phyloP scores from a whole-genome alignment of 2,329 filamentous ascomycete species.

The Calonectria pseudoturangicola region DNA sequence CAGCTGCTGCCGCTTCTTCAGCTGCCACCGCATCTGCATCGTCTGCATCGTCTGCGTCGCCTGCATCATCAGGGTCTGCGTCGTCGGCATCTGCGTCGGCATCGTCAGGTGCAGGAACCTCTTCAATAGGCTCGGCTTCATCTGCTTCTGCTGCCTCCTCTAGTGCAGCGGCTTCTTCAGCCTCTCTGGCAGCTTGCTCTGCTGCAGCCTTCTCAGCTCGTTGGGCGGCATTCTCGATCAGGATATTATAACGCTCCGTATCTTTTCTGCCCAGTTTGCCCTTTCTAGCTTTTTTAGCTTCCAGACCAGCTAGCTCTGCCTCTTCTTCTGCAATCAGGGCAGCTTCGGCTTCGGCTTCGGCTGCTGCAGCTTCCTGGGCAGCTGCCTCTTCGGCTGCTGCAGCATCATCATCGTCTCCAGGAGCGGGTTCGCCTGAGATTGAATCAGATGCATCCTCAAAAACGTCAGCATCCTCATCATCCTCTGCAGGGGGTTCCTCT shows the following conservation, averaged over 20 bases:
- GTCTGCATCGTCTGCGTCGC: too few species aligned
- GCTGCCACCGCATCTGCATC: conserved; percentile 24
- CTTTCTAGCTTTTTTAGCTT: conserved; percentile 71
- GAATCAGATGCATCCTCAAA: conserved; percentile 36
- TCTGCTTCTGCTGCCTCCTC: conserved; percentile 57
- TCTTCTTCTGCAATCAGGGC: conserved; percentile 51
- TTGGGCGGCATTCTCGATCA: conserved; percentile 59
- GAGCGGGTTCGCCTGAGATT: conserved; percentile 20
- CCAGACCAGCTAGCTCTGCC: conserved; percentile 63
- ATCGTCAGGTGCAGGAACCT: conserved; percentile 33
- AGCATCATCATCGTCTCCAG: conserved; percentile 53
- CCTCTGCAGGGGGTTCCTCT: conserved; percentile 55
- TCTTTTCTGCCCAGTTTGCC: conserved; percentile 66
- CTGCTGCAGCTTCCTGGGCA: conserved; percentile 44
- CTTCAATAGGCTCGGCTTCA: conserved; percentile 51
- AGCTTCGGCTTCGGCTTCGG: conserved; percentile 27
- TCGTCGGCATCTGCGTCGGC: conserved; percentile 36
- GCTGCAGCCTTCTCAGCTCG: conserved; percentile 61
- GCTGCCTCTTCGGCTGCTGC: conserved; percentile 41
- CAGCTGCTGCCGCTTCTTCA: conserved; percentile 35
- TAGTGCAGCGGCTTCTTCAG: conserved; percentile 50
- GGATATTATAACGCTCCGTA: conserved; percentile 64
- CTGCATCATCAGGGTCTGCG: too few species aligned
- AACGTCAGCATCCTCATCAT: conserved; percentile 41
- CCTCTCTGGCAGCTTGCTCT: conserved; percentile 45